phyloP scores from a whole-genome alignment of 306 rosid genomes.

The Cucumis melo region DNA sequence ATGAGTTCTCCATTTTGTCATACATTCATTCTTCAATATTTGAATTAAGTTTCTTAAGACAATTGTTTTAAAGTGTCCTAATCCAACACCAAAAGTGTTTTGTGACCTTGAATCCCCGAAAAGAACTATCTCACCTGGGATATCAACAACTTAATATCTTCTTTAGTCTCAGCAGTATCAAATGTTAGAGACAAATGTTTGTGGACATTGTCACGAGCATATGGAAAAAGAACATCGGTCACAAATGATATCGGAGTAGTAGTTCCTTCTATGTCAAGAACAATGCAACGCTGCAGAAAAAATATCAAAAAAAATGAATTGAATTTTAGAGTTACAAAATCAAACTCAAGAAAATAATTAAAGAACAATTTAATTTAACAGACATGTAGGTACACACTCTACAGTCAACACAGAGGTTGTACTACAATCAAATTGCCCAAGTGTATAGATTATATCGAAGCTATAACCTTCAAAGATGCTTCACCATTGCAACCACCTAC shows the following conservation, averaged over 20 bases:
- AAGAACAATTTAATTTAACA: not conserved
- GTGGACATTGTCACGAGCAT: conserved; percentile 74
- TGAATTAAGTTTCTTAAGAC: not conserved
- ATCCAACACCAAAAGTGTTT: not conserved
- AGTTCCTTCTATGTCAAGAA: conserved; percentile 98
- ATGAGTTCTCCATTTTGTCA: not conserved
- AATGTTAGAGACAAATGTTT: conserved; percentile 78
- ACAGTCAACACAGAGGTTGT: not conserved
- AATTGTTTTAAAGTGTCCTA: not conserved
- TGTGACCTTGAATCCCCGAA: not conserved
- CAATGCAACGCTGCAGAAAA: conserved; percentile 59
- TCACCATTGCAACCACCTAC: conserved; percentile 27
- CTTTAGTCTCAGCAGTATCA: conserved; percentile 60
- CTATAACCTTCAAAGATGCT: conserved; percentile 44
- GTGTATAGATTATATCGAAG: conserved; percentile 24
- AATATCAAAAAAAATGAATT: conserved; percentile 6
- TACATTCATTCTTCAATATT: not conserved
- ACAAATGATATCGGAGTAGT: conserved; percentile 97
- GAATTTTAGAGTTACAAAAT: not conserved
- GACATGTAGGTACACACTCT: not conserved
- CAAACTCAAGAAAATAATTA: not conserved
- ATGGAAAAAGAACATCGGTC: conserved; percentile 87
- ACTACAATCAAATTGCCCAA: conserved; percentile 19
- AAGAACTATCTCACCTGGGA: conserved; percentile 41
- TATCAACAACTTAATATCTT: conserved; percentile 61